Evolutionary conservation across 257 asterid genomes (phyloP), one percentile per base, ranked within the genome.

Genomic region (Handroanthus guayacan): DNA sequence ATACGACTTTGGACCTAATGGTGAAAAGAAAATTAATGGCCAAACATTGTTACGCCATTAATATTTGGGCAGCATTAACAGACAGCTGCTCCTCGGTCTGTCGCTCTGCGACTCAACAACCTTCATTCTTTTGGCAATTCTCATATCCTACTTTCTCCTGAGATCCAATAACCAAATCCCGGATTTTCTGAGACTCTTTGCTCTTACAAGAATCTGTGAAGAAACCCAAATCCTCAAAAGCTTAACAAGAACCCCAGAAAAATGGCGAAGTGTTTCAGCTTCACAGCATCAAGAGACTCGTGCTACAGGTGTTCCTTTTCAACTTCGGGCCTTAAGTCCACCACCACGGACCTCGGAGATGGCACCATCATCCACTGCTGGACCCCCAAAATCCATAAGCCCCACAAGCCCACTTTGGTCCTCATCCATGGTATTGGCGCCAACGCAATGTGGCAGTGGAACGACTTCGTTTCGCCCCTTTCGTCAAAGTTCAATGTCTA

Each of bases 391-490:
- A n/a, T 79, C 74, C 91, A 56, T 80, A 79, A 83, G 43, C 84
- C 83, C 50, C 61, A 78, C 1, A 91, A 79, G 69, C 92, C 93
- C 71, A 85, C 79, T 25, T 20, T 92, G 5, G 57, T 94, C 69
- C 89, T 92, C 60, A 84, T 92, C 71, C 98, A 94, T 50, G 97
- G 97, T 1, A 51, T 94, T 20, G 97, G 97, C 63, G 93, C 97
- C 55, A 92, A 92, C 83, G 96, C 97, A 65, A 90, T 92, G 94
- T 94, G 97, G 98, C 98, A 93, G 69, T 91, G 97, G 96, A 84
- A 82, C 77, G 89, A 89, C 38, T 87, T 89, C 86, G 79, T 91
- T 16, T 84, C 92, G 5, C 91, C 97, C 4, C 83, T 92, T n/a
- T 60, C 95, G 34, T 72, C 91, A 43, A 77, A 76, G 44, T 92